A percentile compares a stretch with the other conserved stretches of the same genome.
phyloP scores from a whole-genome alignment of 805 yeast species.

The Candida succiphila region DNA sequence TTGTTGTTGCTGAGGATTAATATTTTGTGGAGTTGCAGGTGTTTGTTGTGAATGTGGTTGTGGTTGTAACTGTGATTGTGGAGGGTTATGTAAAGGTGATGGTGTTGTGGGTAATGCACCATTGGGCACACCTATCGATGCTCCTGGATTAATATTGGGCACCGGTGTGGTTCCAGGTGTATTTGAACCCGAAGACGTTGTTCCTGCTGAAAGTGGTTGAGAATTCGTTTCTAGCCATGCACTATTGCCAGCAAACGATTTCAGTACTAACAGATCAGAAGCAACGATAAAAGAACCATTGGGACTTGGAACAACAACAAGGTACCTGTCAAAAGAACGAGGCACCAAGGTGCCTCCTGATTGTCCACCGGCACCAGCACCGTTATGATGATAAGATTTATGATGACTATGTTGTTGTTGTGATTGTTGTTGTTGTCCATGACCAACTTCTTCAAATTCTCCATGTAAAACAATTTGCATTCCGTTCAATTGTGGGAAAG shows the following conservation, averaged over 20 bases:
- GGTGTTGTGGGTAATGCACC: constrained; percentile 4
- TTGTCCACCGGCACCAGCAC: constrained; percentile 9
- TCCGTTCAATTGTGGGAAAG: constrained; percentile 64
- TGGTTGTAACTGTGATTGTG: constrained; percentile 10
- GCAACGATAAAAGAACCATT: constrained; percentile 73
- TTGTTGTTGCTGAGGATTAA: constrained; percentile 56
- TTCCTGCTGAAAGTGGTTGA: no score
- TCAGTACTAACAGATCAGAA: constrained; percentile 67
- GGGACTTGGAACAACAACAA: constrained; percentile 63
- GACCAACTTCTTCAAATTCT: constrained; percentile 58
- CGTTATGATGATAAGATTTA: constrained; percentile 2
- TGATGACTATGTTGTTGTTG: constrained; percentile 2
- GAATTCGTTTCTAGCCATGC: constrained; percentile 35
- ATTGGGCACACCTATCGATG: constrained; percentile 7
- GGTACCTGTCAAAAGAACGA: constrained; percentile 80
- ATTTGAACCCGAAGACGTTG: constrained; percentile 11
- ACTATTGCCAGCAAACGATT: constrained; percentile 44
- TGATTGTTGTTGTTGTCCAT: constrained; percentile 29
- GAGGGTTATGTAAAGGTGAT: constrained; percentile 2
- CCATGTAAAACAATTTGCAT: constrained; percentile 80
- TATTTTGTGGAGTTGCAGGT: constrained; percentile 9
- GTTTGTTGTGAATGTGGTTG: constrained; percentile 3
- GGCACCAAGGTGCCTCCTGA: constrained; percentile 30
- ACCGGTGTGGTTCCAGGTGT: constrained; percentile 7
- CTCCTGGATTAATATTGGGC: constrained; percentile 4